Percentiles rank a stretch among this genome's conserved stretches.
Evolutionary conservation across 2,329 filamentous ascomycete genomes (phyloP).

Genomic region (Penicillium sp.): DNA sequence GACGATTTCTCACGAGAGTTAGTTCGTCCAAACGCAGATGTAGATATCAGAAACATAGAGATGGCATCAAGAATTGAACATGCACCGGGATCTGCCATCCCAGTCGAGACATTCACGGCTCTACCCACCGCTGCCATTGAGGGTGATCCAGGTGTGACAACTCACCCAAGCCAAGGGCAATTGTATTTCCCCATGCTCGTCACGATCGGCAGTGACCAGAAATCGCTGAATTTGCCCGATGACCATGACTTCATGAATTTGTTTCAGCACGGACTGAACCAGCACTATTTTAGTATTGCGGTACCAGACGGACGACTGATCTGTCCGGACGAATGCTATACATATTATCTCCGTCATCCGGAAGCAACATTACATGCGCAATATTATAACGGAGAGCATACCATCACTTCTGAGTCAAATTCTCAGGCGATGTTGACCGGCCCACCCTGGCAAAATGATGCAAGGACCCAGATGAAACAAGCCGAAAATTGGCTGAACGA

Average conservation of each 20-base stretch:
- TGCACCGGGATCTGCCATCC: background rate
- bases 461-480: background rate
- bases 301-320: background rate
- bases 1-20: background rate
- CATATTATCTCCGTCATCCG: background rate
- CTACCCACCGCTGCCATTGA: background rate
- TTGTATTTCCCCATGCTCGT: background rate
- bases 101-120: background rate
- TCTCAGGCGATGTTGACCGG: background rate
- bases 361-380: background rate
- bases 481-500: background rate
- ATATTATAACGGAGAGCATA: background rate
- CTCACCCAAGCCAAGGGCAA: background rate
- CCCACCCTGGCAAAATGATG: background rate
- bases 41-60: background rate
- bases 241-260: background rate
- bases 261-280: background rate
- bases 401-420: background rate
- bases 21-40: background rate
- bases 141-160: background rate
- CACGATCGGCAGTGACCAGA: background rate
- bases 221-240: background rate
- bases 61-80: background rate
- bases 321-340: background rate
- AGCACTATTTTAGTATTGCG: background rate